A percentile compares a stretch with the other conserved stretches of the same genome.
phyloP scores from a whole-genome alignment of 208 protist species.

The Trypanosoma vivax region DNA sequence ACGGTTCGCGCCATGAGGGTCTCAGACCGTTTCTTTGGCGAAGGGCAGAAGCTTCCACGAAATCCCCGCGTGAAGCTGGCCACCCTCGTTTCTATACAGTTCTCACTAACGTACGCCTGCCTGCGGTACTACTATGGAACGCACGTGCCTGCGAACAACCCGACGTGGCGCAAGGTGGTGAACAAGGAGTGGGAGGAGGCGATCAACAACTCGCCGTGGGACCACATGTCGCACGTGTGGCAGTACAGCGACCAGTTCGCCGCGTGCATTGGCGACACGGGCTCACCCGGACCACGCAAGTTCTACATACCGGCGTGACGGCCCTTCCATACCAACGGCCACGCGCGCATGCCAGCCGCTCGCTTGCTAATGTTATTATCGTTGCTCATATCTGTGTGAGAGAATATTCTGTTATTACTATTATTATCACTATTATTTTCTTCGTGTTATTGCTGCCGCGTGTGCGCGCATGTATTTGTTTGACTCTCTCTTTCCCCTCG shows the following conservation, averaged over 20 bases:
- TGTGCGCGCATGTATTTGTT: too few species aligned
- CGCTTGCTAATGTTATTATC: too few species aligned
- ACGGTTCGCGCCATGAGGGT: slow-evolving; percentile 68
- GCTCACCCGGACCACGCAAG: slow-evolving; percentile 43
- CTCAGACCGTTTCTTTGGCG: slow-evolving; percentile 81
- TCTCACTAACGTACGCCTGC: slow-evolving; percentile 32
- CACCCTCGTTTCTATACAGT: slow-evolving; percentile 30
- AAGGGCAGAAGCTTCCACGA: slow-evolving; percentile 67
- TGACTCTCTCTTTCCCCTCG: too few species aligned
- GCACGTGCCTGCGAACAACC: slow-evolving; percentile 76
- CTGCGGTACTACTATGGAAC: slow-evolving; percentile 72
- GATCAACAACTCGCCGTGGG: slow-evolving; percentile 86
- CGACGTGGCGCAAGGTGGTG: slow-evolving; percentile 83
- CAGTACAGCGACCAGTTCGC: slow-evolving; percentile 82
- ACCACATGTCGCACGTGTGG: slow-evolving; percentile 88
- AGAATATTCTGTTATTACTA: too few species aligned
- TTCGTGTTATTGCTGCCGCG: too few species aligned
- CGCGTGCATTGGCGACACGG: slow-evolving; percentile 53
- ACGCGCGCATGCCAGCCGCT: too few species aligned
- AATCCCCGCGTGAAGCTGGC: slow-evolving; percentile 40
- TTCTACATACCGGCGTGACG: slow-evolving; percentile 78
- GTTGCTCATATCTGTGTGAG: too few species aligned
- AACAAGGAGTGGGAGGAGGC: slow-evolving; percentile 91
- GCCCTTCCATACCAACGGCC: background rate
- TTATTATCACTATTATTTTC: too few species aligned